Base-by-base conservation (phyloP, 371 early-diverging fungal species). In the Ordospora colligata region DNA sequence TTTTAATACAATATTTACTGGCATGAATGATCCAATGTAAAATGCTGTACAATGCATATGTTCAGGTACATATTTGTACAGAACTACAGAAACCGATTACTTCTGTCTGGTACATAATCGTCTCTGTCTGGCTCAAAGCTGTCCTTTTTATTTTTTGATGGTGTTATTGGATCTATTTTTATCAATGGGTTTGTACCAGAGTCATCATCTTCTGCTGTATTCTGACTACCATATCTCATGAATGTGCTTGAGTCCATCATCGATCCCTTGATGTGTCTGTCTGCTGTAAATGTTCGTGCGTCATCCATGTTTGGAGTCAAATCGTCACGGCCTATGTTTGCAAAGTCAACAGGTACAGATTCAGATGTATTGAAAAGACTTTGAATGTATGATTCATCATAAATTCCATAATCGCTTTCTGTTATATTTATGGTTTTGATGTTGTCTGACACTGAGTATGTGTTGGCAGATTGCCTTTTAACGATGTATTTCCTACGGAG, bases 51-150 rank as follows among this genome's bases (percentile, higher is more conserved):
- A 32, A 5, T 32, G 32, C 5, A 5, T 5, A 1, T 32, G 5
- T 32, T 32, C 2, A 32, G 5, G 32, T 32, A 5, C 32, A 2
- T 1, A 1, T 50, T 50, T 19, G 50, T 22, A 19, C 19, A 50
- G 22, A 50, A 22, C 50, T 19, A 19, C 50, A 50, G 46, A 66
- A 50, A 47, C 14, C 50, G 25, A 12, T 11, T 6, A 27, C 25
- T 69, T 22, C 44, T 63, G 43, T 44, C 62, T 53, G 72, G 72
- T 3, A 62, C 44, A 42, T 45, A 63, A 63, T 71, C 12, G 49
- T 71, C 72, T 62, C 63, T 62, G 40, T 71, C 72, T 62, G 72
- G 72, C 58, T 58, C 58, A 58, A 58, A 58, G 44, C 45, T 62
- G 22, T 52, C 72, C 21, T 67, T 72, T 37, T 42, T 62, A 21